Percentiles rank a stretch among this genome's conserved stretches.
Evolutionary conservation across 306 rosid species (phyloP).

Genomic region (Malus asiatica): DNA sequence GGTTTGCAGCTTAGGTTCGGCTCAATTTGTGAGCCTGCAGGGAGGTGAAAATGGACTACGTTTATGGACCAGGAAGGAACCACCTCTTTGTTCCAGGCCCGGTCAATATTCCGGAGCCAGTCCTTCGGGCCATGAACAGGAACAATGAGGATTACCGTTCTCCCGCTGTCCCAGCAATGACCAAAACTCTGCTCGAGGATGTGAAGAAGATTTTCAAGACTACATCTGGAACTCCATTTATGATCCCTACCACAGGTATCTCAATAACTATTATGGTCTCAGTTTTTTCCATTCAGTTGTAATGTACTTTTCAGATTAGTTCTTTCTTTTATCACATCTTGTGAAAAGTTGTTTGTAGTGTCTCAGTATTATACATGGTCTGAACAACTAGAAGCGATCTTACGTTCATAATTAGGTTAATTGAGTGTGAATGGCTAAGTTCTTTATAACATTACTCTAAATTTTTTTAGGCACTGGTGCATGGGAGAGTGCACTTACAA

Average conservation of each 20-base stretch:
- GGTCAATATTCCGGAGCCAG: conserved; percentile 87
- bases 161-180: conserved; percentile 90
- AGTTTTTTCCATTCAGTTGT: background rate
- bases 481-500: conserved; percentile 99
- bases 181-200: conserved; percentile 79
- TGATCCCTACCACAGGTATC: conserved; percentile 94
- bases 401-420: background rate
- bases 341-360: background rate
- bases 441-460: conserved; percentile 7
- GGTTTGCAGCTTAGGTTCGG: conserved; percentile 26
- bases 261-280: background rate
- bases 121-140: conserved; percentile 86
- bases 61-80: conserved; percentile 86
- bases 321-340: background rate
- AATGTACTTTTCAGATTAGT: background rate
- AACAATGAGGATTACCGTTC: conserved; percentile 98
- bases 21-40: conserved; percentile 21
- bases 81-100: conserved; percentile 99
- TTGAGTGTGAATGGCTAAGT: background rate
- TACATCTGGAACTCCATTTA: conserved; percentile 79
- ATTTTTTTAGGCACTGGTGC: conserved; percentile 84
- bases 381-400: background rate
- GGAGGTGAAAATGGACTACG: conserved; percentile 62
- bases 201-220: conserved; percentile 93
- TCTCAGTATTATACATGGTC: background rate